Base-by-base conservation (phyloP, 176 grass and related monocot species). In the Carex scoparia region DNA sequence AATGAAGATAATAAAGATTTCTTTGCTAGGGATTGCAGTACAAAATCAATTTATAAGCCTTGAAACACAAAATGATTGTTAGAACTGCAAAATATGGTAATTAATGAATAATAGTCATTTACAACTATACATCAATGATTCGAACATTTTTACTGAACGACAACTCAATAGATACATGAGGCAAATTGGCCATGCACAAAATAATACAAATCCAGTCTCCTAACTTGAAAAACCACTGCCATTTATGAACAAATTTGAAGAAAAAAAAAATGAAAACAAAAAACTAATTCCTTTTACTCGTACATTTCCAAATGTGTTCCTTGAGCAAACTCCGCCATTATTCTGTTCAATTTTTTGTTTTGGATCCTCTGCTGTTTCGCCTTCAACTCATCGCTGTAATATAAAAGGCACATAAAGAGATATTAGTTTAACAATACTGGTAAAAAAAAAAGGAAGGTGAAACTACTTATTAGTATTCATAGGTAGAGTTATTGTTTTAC, bases 311-410 rank as follows among this genome's bases (percentile, higher is more conserved):
- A 88, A 3, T 89, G 86, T 81, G 90, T 79, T 23, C 88, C 93
- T 5, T 48, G 84, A 40, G 87, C 84, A 68, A 92, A 95, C 35
- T 94, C 96, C 81, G 81, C 73, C 96, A 99, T 95, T 31, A 99
- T 85, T 79, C 91, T 92, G 87, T 84, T 94, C 64, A 99, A 81
- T 79, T 99, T 99, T 80, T 91, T 94, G 79, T 81, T 94, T 69
- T 94, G 91, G 38, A 99, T 95, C 81, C 86, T 90, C 59, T 94
- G 96, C 1, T 91, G 83, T 64, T 85, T 84, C 62, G 89, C 89
- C 81, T 84, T 91, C 42, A 99, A 85, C 68, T 99, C 96, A 33
- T 94, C 87, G 56, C 96, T 95, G 84, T 54, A 85, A 57, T 61
- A 85, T 23, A 15, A 61, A 10, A 18, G 10, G 57, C 28, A 18